phyloP scores from a whole-genome alignment of 2,329 filamentous ascomycete genomes.

The Botryotinia convoluta region DNA sequence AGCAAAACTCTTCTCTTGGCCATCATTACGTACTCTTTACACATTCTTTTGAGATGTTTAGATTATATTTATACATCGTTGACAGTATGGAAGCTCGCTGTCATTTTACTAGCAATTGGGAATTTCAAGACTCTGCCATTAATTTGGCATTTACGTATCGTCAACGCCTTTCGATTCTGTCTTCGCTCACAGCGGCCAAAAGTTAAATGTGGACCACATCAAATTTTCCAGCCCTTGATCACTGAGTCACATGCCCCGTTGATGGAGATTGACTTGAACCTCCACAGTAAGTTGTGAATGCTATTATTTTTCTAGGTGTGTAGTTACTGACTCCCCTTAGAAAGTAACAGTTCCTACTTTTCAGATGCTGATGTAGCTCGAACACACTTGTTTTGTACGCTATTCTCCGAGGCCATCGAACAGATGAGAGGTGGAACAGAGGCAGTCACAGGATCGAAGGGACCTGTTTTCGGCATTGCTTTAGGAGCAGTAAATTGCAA shows the following conservation, averaged over 20 bases:
- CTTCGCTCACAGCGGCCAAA: constrained; percentile 45
- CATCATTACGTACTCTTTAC: background rate
- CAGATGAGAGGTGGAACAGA: constrained; percentile 38
- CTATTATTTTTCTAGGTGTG: no score
- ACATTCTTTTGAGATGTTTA: background rate
- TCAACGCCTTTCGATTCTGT: constrained; percentile 45
- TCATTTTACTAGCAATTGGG: constrained; percentile 44
- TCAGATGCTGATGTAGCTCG: constrained; percentile 66
- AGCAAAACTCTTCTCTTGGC: background rate
- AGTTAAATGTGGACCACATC: constrained; percentile 45
- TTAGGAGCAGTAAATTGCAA: constrained; percentile 55
- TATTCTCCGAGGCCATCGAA: constrained; percentile 41
- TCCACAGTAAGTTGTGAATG: constrained; percentile 49
- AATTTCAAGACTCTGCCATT: constrained; percentile 61
- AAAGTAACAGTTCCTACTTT: constrained; percentile 70
- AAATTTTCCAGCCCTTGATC: constrained; percentile 62
- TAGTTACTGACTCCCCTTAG: constrained; percentile 14
- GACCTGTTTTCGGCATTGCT: constrained; percentile 39
- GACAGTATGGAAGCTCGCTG: background rate
- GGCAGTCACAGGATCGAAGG: constrained; percentile 35
- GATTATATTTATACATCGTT: background rate
- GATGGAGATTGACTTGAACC: constrained; percentile 68
- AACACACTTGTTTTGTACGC: constrained; percentile 58
- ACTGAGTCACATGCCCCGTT: constrained; percentile 59
- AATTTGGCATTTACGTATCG: constrained; percentile 57